These are phyloP conservation scores for Pyracantha coccinea DNA, from an alignment of 331 rosid species.

Conservation along the genomic window DNA sequence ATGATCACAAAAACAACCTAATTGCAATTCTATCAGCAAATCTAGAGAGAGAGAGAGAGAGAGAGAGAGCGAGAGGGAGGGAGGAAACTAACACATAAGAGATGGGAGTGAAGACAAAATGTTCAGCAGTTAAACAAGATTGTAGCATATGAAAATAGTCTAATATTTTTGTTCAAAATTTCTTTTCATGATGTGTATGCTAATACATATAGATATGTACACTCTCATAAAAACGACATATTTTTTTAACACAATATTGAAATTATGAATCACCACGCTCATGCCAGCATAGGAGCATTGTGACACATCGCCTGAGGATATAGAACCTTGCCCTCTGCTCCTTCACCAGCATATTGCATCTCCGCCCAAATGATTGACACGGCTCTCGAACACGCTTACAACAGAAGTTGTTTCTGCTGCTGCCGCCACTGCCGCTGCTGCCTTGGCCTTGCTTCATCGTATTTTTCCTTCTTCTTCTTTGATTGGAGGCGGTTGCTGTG, in stretches of 20 bases:
- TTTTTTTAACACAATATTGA: too few species aligned
- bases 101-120: not conserved
- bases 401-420: slow-evolving; percentile 14
- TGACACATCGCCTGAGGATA: slow-evolving; percentile 61
- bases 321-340: slow-evolving; percentile 69
- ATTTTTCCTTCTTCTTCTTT: not conserved
- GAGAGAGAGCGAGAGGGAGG: not conserved
- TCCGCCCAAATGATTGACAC: slow-evolving; percentile 38
- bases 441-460: not conserved
- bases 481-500: not conserved
- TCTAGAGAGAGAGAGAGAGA: not conserved
- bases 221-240: not conserved
- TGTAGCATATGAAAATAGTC: not conserved
- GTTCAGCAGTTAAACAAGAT: not conserved
- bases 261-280: slow-evolving; percentile 32
- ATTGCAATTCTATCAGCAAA: not conserved
- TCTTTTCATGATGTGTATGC: not conserved
- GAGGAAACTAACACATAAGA: not conserved
- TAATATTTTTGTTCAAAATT: not conserved
- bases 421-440: not conserved
- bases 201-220: not conserved
- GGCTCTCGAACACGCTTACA: slow-evolving; percentile 17
- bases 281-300: slow-evolving; percentile 72
- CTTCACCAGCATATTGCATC: slow-evolving; percentile 47
- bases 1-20: not conserved